Base-by-base conservation (phyloP, 164 flowering plant genomes). In the Chimonanthus praecox region DNA sequence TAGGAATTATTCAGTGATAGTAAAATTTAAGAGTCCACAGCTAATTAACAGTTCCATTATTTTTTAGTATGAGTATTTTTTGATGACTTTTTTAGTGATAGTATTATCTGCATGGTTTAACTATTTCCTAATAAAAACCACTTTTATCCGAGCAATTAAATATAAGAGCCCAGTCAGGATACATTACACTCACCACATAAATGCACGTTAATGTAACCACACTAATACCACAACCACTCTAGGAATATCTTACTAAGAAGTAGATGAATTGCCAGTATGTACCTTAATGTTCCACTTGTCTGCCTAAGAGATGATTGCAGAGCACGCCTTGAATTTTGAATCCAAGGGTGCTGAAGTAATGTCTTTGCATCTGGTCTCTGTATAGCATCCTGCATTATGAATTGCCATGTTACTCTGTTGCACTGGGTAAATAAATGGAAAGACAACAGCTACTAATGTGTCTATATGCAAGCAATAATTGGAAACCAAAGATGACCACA, bases 311-410 rank as follows among this genome's bases (percentile, higher is more conserved):
- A 89, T 49, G 94, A 84, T 74, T 94, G 94, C 84, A 96, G 83
- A 72, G 85, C 94, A 77, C 92, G 95, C 80, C 97, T 85, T 68
- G 89, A 89, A 70, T 94, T 94, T 71, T 84, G 97, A 75, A 96
- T 96, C 99, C 99, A 96, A 63, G 97, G 91, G 75, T 96, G 98
- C 71, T 94, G 87, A 72, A 96, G 98, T 80, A 96, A 73, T 48
- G 94, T 90, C 79, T 94, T 96, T 48, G 99, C 99, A 87, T 92
- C 99, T 64, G 98, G 97, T 84, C 99, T 89, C 80, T 89, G 96
- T 78, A 96, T 87, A 77, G 97, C 92, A 91, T 96, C 98, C 99
- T 96, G 87, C 74, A 82, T 75, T 16, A 77, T 62, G 64, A 21
- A 68, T 77, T 60, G 48, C 71, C 78, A 47, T 21, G 75, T 84